Evolutionary conservation across 75 land plant species (phyloP), one percentile per base, ranked within the genome.

Genomic region (Pinus tabuliformis): DNA sequence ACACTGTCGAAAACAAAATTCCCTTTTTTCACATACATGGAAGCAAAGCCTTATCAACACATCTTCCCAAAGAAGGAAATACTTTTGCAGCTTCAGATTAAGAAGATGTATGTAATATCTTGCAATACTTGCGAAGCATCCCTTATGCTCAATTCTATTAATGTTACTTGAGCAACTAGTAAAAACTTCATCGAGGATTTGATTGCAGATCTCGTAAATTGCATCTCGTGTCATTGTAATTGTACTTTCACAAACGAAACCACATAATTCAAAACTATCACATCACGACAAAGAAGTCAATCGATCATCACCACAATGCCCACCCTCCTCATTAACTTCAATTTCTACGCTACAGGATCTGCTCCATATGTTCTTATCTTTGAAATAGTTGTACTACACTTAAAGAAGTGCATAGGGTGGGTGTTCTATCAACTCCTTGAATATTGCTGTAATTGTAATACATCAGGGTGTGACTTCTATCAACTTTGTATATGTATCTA

Each of bases 11-110:
- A 56, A 59, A 56, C 45, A 7, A 20, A 49, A 62, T 16, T 49
- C 9, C 3, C 26, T 37, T 49, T 15, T 21, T 57, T 24, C 26
- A 33, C 33, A 39, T 37, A 14, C 21, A 62, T 56, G n/a, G 42
- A 20, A 17, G 30, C 20, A 77, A 36, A 76, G 76, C 82, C 91
- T 60, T 42, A 94, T 94, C 89, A 37, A 75, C 26, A 85, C 73
- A 22, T 92, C 82, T 30, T 81, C 75, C 97, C 94, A 94, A 22
- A 74, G 74, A 70, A 94, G 86, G 17, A 54, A 20, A 45, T 26
- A 26, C 26, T 26, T 26, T 26, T 26, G 86, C 88, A 26, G 26
- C 26, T 26, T 26, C 26, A 26, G 76, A 56, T 85, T 76, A 56
- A 90, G 82, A 72, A 68, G 80, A 65, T 78, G 79, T 59, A 90